Conservation (phyloP, 2,329 filamentous ascomycete species). For the Pseudohalonectria lignicola region DNA sequence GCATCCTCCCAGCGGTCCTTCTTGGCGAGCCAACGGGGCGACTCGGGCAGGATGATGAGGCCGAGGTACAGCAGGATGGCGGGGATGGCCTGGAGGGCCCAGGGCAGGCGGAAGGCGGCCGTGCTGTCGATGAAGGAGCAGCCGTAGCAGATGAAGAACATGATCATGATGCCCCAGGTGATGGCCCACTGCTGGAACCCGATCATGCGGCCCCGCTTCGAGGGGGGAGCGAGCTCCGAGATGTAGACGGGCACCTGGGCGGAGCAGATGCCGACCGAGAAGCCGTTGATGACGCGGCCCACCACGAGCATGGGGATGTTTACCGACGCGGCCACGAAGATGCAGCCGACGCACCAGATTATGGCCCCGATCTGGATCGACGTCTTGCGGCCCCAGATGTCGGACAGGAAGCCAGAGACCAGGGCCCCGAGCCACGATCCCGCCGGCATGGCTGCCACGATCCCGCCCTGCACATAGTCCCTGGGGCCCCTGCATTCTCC, state of each 20-base stretch:
- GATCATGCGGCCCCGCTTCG: slow-evolving; percentile 29
- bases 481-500: slow-evolving; percentile 38
- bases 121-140: slow-evolving; percentile 27
- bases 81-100: slow-evolving; percentile 35
- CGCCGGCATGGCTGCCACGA: slow-evolving; percentile 60
- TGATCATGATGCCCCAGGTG: slow-evolving; percentile 33
- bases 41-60: slow-evolving; percentile 32
- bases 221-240: slow-evolving; percentile 46
- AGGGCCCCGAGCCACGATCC: slow-evolving; percentile 59
- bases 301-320: slow-evolving; percentile 49
- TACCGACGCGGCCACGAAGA: slow-evolving; percentile 30
- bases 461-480: slow-evolving; percentile 44
- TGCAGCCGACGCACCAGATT: slow-evolving; percentile 39
- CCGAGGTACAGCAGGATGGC: slow-evolving; percentile 28
- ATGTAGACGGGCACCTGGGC: slow-evolving; percentile 64
- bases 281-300: slow-evolving; percentile 60
- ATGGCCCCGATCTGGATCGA: slow-evolving; percentile 38
- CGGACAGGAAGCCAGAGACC: slow-evolving; percentile 46
- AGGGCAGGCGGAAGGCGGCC: slow-evolving; percentile 37
- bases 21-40: slow-evolving; percentile 38
- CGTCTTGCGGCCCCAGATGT: slow-evolving; percentile 35
- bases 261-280: slow-evolving; percentile 62
- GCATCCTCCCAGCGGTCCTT: slow-evolving; percentile 34
- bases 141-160: slow-evolving; percentile 37
- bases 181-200: slow-evolving; percentile 33